Evolutionary conservation across 495 filamentous ascomycete genomes (phyloP).

Genomic region (Articulospora tetracladia): DNA sequence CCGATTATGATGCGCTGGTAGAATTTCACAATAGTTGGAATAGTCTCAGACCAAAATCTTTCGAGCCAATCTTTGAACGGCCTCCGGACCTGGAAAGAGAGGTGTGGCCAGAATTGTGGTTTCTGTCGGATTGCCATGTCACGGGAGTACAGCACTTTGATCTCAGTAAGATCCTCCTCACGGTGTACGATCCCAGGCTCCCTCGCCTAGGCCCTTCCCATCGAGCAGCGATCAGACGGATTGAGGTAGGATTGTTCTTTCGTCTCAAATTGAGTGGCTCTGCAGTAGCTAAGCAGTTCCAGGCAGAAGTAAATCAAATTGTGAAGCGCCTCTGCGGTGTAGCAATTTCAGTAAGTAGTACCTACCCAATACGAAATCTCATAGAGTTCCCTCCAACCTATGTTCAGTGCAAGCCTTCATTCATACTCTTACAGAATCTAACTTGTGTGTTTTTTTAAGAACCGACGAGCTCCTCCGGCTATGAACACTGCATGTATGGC

Average conservation of each 20-base stretch:
- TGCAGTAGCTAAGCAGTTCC: not conserved
- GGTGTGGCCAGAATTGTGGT: slow-evolving; percentile 38
- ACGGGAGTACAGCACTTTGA: slow-evolving; percentile 34
- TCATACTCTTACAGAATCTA: too few relatives aligned
- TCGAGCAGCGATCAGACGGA: slow-evolving; percentile 17
- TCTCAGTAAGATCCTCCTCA: slow-evolving; percentile 37
- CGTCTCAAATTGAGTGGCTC: not conserved
- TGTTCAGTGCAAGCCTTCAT: too few relatives aligned
- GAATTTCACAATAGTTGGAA: slow-evolving; percentile 12
- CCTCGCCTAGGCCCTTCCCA: slow-evolving; percentile 33
- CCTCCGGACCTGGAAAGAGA: slow-evolving; percentile 9
- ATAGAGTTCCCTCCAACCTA: too few relatives aligned
- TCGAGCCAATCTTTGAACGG: slow-evolving; percentile 7
- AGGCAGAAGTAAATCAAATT: not conserved
- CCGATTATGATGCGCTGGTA: slow-evolving; percentile 26
- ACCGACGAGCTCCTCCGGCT: slow-evolving; percentile 9
- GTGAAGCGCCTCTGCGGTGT: slow-evolving; percentile 13
- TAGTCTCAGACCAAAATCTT: slow-evolving; percentile 5
- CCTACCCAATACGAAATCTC: too few relatives aligned
- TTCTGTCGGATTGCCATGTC: slow-evolving; percentile 34
- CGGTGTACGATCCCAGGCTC: slow-evolving; percentile 35
- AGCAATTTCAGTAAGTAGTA: slow-evolving; percentile 16
- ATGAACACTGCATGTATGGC: slow-evolving; percentile 22
- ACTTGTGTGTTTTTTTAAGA: too few relatives aligned
- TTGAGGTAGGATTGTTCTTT: not conserved